These are phyloP conservation scores for Cunninghamia lanceolata DNA, from an alignment of 75 land plant genomes.

Conservation along the genomic window DNA sequence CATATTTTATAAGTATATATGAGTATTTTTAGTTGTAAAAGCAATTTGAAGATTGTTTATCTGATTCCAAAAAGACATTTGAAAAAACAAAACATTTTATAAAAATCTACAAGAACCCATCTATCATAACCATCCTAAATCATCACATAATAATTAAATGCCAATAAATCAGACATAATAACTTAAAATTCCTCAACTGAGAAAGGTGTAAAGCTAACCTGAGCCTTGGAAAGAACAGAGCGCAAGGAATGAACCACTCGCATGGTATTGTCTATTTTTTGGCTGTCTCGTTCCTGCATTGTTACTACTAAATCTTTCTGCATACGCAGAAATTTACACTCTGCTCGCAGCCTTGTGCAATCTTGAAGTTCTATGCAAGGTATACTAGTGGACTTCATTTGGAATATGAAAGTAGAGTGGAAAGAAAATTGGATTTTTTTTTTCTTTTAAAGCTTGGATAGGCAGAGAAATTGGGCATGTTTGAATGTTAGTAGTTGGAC, in stretches of 20 bases:
- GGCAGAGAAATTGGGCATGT: neutral
- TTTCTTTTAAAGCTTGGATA: neutral
- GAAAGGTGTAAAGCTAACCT: neutral
- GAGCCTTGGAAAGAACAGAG: neutral
- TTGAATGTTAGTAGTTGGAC: neutral
- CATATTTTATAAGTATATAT: no score
- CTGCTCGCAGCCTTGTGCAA: neutral
- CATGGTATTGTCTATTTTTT: neutral
- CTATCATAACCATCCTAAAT: no score
- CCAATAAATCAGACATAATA: no score
- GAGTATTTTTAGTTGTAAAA: no score
- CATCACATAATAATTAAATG: no score
- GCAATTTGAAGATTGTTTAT: no score
- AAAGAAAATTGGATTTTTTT: neutral
- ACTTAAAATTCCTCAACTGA: neutral
- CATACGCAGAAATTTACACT: neutral
- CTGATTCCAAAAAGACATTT: no score
- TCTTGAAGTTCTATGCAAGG: neutral
- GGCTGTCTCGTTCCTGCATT: neutral
- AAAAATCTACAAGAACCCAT: no score
- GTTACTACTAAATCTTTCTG: neutral
- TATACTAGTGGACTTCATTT: neutral
- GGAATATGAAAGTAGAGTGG: neutral
- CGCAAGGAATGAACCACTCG: neutral
- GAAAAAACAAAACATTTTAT: no score